phyloP scores from a whole-genome alignment of 1,284 basidiomycete genomes.

The Singerocomus inundabilis region DNA sequence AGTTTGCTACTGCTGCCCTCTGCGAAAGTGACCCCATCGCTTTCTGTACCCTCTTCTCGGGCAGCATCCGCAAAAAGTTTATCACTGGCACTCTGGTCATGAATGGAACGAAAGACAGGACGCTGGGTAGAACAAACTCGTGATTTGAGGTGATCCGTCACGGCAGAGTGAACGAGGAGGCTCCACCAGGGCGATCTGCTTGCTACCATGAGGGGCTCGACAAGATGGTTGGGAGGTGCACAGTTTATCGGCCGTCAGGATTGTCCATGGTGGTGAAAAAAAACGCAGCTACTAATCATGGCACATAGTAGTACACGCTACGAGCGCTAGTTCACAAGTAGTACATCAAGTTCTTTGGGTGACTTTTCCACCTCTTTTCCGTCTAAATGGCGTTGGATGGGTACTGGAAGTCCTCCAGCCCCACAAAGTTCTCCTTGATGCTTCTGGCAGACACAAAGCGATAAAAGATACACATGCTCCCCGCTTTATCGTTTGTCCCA shows the following conservation, averaged over 20 bases:
- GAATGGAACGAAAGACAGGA: slow-evolving; percentile 2
- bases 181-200: background rate
- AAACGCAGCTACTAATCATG: background rate
- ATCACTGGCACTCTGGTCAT: slow-evolving; percentile 6
- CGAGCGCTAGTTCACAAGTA: background rate
- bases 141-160: background rate
- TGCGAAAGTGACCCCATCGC: slow-evolving; percentile 11
- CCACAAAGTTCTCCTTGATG: slow-evolving; percentile 95
- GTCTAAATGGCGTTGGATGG: slow-evolving; percentile 78
- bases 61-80: slow-evolving; percentile 73
- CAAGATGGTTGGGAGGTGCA: background rate
- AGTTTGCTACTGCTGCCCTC: slow-evolving; percentile 11
- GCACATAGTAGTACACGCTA: too few relatives aligned
- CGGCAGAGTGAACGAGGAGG: background rate
- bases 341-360: background rate
- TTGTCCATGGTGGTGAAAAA: background rate
- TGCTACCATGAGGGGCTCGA: background rate
- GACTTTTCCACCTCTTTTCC: background rate
- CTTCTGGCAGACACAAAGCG: slow-evolving; percentile 87
- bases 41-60: slow-evolving; percentile 47
- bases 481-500: slow-evolving; percentile 98
- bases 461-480: slow-evolving; percentile 88
- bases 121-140: background rate
- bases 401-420: slow-evolving; percentile 75
- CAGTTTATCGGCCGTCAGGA: background rate